These are phyloP conservation scores for Suillus decipiens DNA, from an alignment of 768 basidiomycete species.

Conservation along the genomic window DNA sequence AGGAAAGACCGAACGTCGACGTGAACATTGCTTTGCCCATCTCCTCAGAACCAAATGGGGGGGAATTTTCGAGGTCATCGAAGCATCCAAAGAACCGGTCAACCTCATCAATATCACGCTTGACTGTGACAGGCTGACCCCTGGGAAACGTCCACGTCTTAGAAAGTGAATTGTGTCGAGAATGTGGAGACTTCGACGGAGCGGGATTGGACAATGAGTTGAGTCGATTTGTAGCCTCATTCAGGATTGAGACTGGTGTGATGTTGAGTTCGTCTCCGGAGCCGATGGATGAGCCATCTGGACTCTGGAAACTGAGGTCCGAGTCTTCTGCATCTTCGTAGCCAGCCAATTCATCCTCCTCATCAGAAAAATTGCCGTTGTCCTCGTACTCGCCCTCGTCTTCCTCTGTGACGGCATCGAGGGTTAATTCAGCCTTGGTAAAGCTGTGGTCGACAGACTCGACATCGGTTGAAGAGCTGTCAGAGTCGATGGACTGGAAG, in stretches of 20 bases:
- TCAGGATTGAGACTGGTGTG: slow-evolving; percentile 22
- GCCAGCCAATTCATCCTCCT: slow-evolving; percentile 58
- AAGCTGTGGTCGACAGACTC: slow-evolving; percentile 52
- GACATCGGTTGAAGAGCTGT: slow-evolving; percentile 67
- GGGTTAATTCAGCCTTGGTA: slow-evolving; percentile 43
- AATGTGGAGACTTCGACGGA: slow-evolving; percentile 27
- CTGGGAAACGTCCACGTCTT: slow-evolving; percentile 71
- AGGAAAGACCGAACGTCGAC: slow-evolving; percentile 44
- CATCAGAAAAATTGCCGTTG: slow-evolving; percentile 41
- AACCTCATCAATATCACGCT: slow-evolving; percentile 46
- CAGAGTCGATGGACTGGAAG: slow-evolving; percentile 52
- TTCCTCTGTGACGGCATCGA: slow-evolving; percentile 63
- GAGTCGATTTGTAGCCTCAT: slow-evolving; percentile 13
- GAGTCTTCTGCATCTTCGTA: slow-evolving; percentile 74
- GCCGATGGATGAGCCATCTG: slow-evolving; percentile 53
- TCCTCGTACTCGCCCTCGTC: slow-evolving; percentile 39
- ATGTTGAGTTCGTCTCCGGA: slow-evolving; percentile 50
- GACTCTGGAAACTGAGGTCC: slow-evolving; percentile 47
- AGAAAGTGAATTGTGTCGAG: slow-evolving; percentile 48
- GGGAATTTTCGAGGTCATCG: slow-evolving; percentile 53
- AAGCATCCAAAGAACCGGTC: slow-evolving; percentile 80
- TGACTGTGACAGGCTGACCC: slow-evolving; percentile 26
- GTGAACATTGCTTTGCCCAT: slow-evolving; percentile 63
- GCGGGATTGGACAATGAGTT: slow-evolving; percentile 14
- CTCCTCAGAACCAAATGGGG: slow-evolving; percentile 47